These are phyloP conservation scores for Oryza punctata DNA, from an alignment of 176 grass and related monocot species.

Conservation along the genomic window DNA sequence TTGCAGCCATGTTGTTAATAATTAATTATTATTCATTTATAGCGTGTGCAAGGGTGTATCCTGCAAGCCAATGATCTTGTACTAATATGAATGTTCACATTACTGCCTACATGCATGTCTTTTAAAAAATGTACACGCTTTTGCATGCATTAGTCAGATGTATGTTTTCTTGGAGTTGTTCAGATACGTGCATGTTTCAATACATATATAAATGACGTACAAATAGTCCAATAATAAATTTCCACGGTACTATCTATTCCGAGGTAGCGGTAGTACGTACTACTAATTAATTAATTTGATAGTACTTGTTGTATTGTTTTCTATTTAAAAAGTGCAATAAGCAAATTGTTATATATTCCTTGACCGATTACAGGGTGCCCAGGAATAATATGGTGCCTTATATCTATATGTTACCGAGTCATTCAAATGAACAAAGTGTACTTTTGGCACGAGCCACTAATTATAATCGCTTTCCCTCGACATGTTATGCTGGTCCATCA, in stretches of 20 bases:
- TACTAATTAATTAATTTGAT: not conserved
- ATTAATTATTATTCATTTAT: not conserved
- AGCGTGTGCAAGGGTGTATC: constrained; percentile 13
- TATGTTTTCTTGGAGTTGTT: not conserved
- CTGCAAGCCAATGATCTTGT: not conserved
- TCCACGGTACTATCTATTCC: too few relatives aligned
- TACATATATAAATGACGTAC: too few relatives aligned
- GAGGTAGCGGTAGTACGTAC: not conserved
- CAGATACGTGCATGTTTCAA: not conserved
- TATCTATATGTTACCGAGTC: not conserved
- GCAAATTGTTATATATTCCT: not conserved
- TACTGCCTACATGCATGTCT: not conserved
- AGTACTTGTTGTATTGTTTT: not conserved
- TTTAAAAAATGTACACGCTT: not conserved
- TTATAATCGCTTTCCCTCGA: not conserved
- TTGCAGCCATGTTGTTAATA: not conserved
- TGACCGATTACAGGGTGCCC: not conserved
- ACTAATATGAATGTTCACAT: constrained; percentile 4
- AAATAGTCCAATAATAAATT: too few relatives aligned
- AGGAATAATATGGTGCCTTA: not conserved
- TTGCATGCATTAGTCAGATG: not conserved
- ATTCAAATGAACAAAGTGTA: not conserved
- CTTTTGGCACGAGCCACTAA: not conserved
- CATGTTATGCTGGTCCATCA: not conserved
- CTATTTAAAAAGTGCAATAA: not conserved